These are phyloP conservation scores for Fimicolochytrium jonesii DNA, from an alignment of 192 early-diverging fungal species.

Conservation along the genomic window DNA sequence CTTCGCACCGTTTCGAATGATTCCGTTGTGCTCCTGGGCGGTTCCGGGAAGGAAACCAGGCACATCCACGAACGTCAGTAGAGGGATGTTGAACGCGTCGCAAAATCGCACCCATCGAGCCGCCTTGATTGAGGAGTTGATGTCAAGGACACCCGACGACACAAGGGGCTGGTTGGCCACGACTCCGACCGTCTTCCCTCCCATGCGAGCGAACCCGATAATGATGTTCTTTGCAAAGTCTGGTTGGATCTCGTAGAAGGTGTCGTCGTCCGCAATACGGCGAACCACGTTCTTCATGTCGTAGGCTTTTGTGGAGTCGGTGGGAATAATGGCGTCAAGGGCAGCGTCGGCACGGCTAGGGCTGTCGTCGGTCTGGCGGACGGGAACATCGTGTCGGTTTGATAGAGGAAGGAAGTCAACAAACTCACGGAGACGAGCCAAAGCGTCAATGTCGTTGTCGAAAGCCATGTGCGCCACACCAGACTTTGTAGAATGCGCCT, in stretches of 20 bases:
- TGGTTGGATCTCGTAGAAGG: slow-evolving; percentile 89
- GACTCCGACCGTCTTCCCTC: slow-evolving; percentile 79
- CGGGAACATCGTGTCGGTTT: slow-evolving; percentile 66
- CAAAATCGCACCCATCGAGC: slow-evolving; percentile 94
- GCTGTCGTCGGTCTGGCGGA: slow-evolving; percentile 60
- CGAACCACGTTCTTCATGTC: slow-evolving; percentile 86
- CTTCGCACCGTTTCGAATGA: slow-evolving; percentile 96
- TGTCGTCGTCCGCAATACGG: slow-evolving; percentile 68
- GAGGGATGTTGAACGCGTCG: slow-evolving; percentile 93
- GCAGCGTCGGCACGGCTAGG: slow-evolving; percentile 65
- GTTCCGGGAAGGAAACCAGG: slow-evolving; percentile 95
- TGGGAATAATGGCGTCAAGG: slow-evolving; percentile 84
- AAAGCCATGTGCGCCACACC: slow-evolving; percentile 92
- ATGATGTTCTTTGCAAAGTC: slow-evolving; percentile 92
- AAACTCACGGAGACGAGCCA: slow-evolving; percentile 77
- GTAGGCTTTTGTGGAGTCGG: slow-evolving; percentile 87
- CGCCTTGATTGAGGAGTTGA: slow-evolving; percentile 91
- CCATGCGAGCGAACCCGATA: slow-evolving; percentile 81
- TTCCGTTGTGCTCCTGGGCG: slow-evolving; percentile 90
- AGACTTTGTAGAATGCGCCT: slow-evolving; percentile 81
- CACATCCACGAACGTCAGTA: slow-evolving; percentile 93
- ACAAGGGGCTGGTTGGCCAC: slow-evolving; percentile 95
- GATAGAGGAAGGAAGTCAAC: slow-evolving; percentile 84
- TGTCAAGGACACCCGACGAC: slow-evolving; percentile 93
- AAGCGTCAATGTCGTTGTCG: slow-evolving; percentile 90